Conservation (phyloP, 768 basidiomycete species). For the Cystofilobasidium macerans region DNA sequence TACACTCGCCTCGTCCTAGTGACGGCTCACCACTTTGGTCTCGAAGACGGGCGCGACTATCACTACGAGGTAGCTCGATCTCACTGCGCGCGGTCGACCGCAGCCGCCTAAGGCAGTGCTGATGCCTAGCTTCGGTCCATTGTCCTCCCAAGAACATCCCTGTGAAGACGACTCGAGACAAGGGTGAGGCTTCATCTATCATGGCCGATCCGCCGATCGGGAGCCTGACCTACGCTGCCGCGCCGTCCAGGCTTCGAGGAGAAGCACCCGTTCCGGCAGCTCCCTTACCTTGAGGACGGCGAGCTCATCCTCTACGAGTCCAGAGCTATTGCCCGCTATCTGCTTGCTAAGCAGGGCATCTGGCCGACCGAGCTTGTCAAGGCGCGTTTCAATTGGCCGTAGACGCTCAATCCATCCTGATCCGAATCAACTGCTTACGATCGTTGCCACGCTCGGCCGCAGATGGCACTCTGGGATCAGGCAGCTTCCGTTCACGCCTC, state of each 20-base stretch:
- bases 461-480: too few species aligned
- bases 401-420: too few species aligned
- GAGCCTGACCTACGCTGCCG: too few species aligned
- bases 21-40: conserved; percentile 4
- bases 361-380: conserved; percentile 43
- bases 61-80: background rate
- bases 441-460: too few species aligned
- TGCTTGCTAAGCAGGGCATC: conserved; percentile 51
- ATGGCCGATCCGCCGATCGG: too few species aligned
- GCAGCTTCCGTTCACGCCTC: too few species aligned
- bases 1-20: conserved; percentile 16
- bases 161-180: too few species aligned
- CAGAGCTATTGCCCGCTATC: conserved; percentile 46
- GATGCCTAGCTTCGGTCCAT: too few species aligned
- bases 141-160: too few species aligned
- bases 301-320: conserved; percentile 49
- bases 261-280: conserved; percentile 49
- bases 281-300: conserved; percentile 53
- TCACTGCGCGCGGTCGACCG: background rate
- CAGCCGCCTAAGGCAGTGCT: too few species aligned
- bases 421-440: too few species aligned
- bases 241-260: conserved; percentile 36
- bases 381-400: conserved; percentile 29
- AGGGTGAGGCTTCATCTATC: too few species aligned
- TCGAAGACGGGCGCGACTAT: background rate